A percentile compares a stretch with the other conserved stretches of the same genome.
These are phyloP conservation scores for Skeletonema costatum DNA, from an alignment of 108 stramenopile genomes.

Conservation along the genomic window DNA sequence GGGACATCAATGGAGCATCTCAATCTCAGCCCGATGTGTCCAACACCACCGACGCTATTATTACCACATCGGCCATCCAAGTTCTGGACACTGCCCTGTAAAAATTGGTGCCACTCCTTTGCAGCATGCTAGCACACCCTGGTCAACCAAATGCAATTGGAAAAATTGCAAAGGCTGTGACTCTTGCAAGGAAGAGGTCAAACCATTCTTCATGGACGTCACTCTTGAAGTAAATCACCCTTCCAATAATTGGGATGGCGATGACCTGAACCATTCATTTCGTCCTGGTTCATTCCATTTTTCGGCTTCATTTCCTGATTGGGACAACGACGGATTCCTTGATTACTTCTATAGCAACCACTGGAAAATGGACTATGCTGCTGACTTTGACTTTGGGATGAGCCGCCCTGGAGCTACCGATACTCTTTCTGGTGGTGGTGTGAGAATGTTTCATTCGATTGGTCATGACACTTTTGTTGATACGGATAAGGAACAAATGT, in stretches of 20 bases:
- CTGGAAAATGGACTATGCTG: not conserved
- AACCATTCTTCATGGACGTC: not conserved
- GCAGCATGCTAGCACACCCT: not conserved
- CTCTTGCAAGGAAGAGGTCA: not conserved
- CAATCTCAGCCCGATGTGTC: no score
- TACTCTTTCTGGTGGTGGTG: not conserved
- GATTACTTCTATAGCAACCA: conserved; percentile 6
- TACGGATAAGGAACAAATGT: not conserved
- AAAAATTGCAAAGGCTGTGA: not conserved
- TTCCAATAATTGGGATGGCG: not conserved
- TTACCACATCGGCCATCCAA: no score
- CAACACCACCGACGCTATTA: no score
- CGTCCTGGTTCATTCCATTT: not conserved
- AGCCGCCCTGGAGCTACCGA: not conserved
- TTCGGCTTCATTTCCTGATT: not conserved
- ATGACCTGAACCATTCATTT: not conserved
- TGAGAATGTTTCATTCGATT: not conserved
- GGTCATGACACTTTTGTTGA: not conserved
- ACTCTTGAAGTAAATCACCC: not conserved
- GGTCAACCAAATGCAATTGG: not conserved
- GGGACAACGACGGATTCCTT: conserved; percentile 1
- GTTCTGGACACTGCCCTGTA: no score
- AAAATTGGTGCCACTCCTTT: not conserved
- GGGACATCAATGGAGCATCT: no score
- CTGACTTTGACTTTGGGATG: not conserved